These are phyloP conservation scores for Allantophomopsis cytisporea DNA, from an alignment of 2,329 filamentous ascomycete species.

Conservation along the genomic window DNA sequence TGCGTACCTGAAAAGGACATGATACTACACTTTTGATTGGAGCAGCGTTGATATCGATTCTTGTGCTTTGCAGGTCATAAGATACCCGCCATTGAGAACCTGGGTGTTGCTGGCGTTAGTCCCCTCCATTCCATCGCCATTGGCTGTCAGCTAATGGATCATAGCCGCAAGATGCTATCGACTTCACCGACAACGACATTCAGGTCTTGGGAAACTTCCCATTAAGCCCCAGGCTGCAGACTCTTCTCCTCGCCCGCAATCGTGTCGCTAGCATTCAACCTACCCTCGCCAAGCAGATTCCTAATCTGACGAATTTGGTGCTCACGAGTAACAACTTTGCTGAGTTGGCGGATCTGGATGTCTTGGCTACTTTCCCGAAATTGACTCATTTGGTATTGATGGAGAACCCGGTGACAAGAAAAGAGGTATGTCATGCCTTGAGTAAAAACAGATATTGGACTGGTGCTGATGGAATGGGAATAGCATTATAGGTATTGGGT, in stretches of 20 bases:
- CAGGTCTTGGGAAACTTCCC: slow-evolving; percentile 84
- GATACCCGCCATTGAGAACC: slow-evolving; percentile 93
- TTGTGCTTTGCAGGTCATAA: slow-evolving; percentile 70
- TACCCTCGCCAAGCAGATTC: slow-evolving; percentile 59
- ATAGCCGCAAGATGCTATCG: slow-evolving; percentile 90
- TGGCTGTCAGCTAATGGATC: not conserved
- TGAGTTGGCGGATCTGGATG: slow-evolving; percentile 80
- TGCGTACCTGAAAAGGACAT: slow-evolving; percentile 84
- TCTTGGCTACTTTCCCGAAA: slow-evolving; percentile 52
- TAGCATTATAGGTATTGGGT: slow-evolving; percentile 90
- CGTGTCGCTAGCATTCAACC: slow-evolving; percentile 73
- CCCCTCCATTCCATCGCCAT: slow-evolving; percentile 1
- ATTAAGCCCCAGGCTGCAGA: slow-evolving; percentile 74
- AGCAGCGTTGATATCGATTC: slow-evolving; percentile 72
- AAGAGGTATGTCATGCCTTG: slow-evolving; percentile 53
- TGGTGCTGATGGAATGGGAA: slow-evolving; percentile 2
- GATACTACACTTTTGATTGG: slow-evolving; percentile 75
- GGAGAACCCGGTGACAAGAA: slow-evolving; percentile 83
- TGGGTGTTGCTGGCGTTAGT: slow-evolving; percentile 85
- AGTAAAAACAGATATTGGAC: no score
- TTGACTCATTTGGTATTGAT: slow-evolving; percentile 71
- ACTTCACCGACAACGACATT: slow-evolving; percentile 98
- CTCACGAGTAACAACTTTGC: slow-evolving; percentile 70
- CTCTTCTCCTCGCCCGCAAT: slow-evolving; percentile 81
- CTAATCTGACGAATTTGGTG: slow-evolving; percentile 70